These are phyloP conservation scores for Aspergillus melleus DNA, from an alignment of 2,329 filamentous ascomycete species.

Conservation along the genomic window DNA sequence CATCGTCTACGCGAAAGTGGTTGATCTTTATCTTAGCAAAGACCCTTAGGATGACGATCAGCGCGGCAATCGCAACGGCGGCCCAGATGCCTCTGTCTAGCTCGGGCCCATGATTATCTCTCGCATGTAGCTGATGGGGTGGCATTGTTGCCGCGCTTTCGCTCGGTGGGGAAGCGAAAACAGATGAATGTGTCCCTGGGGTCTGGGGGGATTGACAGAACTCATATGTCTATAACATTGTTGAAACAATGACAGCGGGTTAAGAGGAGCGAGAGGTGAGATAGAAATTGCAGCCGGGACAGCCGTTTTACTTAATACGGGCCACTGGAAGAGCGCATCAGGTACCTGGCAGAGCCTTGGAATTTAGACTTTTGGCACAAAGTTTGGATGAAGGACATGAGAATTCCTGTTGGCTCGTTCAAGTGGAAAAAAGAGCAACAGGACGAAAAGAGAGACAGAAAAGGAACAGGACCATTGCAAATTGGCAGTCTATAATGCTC, in stretches of 20 bases:
- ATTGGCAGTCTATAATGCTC: too few relatives aligned
- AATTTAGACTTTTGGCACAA: neutral
- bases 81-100: slow-evolving; percentile 29
- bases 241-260: neutral
- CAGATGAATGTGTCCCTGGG: neutral
- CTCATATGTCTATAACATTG: neutral
- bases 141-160: neutral
- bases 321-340: neutral
- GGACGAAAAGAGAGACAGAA: too few relatives aligned
- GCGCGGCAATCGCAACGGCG: slow-evolving; percentile 24
- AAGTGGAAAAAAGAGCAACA: neutral
- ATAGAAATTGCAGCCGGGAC: neutral
- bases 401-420: neutral
- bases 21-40: slow-evolving; percentile 32
- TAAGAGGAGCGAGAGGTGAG: neutral
- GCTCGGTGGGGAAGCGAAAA: neutral
- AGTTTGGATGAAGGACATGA: neutral
- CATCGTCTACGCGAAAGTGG: slow-evolving; percentile 30
- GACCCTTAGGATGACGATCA: slow-evolving; percentile 28
- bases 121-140: neutral
- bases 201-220: neutral
- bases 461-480: too few relatives aligned
- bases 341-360: too few relatives aligned
- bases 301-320: neutral
- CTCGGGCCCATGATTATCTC: slow-evolving; percentile 18